phyloP scores from a whole-genome alignment of 176 grass and related monocot species.

The Phyllostachys edulis region DNA sequence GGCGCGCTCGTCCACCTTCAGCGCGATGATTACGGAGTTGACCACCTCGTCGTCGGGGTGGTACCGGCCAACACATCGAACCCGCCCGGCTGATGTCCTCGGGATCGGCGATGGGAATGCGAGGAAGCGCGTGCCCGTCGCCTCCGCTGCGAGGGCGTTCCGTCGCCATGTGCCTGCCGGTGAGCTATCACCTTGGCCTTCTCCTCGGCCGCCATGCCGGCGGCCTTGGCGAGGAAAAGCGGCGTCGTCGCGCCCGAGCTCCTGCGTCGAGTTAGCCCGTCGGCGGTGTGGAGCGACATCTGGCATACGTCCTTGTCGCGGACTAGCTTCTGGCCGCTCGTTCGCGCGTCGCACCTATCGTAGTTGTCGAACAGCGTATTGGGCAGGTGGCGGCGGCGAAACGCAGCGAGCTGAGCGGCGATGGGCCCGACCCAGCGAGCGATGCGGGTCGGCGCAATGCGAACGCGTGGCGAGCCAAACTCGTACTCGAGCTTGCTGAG shows the following conservation, averaged over 20 bases:
- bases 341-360: constrained; percentile 48
- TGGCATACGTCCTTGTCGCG: constrained; percentile 42
- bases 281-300: constrained; percentile 64
- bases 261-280: constrained; percentile 49
- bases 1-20: constrained; percentile 12
- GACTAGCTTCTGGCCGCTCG: constrained; percentile 52
- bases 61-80: constrained; percentile 64
- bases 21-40: constrained; percentile 66
- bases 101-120: constrained; percentile 59
- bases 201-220: constrained; percentile 60
- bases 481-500: constrained; percentile 69
- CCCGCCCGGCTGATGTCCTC: constrained; percentile 50
- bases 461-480: constrained; percentile 42
- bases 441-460: constrained; percentile 28
- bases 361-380: constrained; percentile 50
- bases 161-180: constrained; percentile 58
- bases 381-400: constrained; percentile 48
- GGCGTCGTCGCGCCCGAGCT: constrained; percentile 56
- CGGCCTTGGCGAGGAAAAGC: constrained; percentile 75
- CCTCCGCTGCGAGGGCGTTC: constrained; percentile 68
- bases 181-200: constrained; percentile 59
- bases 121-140: no score
- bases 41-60: constrained; percentile 65
- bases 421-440: constrained; percentile 61
- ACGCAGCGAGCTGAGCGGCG: constrained; percentile 60